A percentile compares a stretch with the other conserved stretches of the same genome.
Conservation (phyloP, 164 flowering plant species). For the Hamamelis virginiana region DNA sequence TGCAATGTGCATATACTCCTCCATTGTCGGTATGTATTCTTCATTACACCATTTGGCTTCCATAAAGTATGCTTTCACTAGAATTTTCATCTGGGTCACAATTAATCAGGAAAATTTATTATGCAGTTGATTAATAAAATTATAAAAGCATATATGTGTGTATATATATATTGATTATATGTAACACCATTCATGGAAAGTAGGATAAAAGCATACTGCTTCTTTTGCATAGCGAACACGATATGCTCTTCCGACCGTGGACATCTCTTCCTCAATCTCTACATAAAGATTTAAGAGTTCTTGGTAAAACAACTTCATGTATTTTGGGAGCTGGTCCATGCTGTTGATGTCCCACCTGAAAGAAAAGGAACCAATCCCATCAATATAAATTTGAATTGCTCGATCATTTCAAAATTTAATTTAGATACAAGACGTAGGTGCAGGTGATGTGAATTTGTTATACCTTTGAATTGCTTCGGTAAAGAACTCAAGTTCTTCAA, state of each 20-base stretch:
- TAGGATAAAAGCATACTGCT: no score
- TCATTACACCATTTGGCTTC: slow-evolving; percentile 34
- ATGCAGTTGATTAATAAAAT: no score
- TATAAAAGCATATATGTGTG: no score
- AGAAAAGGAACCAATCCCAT: no score
- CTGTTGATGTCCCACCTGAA: slow-evolving; percentile 24
- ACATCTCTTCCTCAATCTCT: slow-evolving; percentile 20
- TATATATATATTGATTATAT: no score
- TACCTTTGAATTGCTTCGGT: slow-evolving; percentile 31
- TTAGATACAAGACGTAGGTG: neutral
- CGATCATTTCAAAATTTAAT: neutral
- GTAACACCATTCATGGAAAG: no score
- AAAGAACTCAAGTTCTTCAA: slow-evolving; percentile 26
- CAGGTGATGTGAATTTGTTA: neutral
- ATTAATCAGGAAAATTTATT: neutral
- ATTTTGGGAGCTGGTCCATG: slow-evolving; percentile 20
- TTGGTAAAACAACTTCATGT: slow-evolving; percentile 21
- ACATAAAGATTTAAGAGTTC: slow-evolving; percentile 23
- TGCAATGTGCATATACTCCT: slow-evolving; percentile 28
- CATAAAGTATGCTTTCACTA: slow-evolving; percentile 17
- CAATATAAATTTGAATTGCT: no score
- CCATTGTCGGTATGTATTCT: slow-evolving; percentile 27
- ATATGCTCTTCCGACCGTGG: slow-evolving; percentile 18
- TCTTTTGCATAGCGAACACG: slow-evolving; percentile 14
- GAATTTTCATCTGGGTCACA: slow-evolving; percentile 12